Conservation (phyloP, 495 filamentous ascomycete species). For the Penicillium dipodomyicola region DNA sequence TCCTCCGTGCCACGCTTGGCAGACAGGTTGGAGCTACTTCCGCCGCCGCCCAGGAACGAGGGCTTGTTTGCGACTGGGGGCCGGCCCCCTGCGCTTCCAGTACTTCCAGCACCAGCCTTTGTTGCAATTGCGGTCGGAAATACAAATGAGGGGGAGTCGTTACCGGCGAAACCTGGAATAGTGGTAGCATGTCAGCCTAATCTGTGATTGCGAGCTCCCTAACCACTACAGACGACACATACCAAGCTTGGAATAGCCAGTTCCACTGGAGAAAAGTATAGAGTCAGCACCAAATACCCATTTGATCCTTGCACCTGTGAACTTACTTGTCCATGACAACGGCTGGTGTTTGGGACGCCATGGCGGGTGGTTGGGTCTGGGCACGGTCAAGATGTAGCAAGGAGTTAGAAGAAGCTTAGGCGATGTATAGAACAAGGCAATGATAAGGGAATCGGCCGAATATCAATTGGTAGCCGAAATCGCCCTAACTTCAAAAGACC, state of each 20-base stretch:
- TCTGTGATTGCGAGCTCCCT: constrained; percentile 22
- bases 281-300: constrained; percentile 23
- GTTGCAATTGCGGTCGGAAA: constrained; percentile 98
- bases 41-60: constrained; percentile 88
- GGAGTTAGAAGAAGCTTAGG: neutral
- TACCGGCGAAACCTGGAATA: constrained; percentile 89
- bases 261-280: constrained; percentile 65
- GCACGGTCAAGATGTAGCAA: neutral
- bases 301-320: constrained; percentile 3
- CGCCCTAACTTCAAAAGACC: constrained; percentile 5
- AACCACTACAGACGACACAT: constrained; percentile 24
- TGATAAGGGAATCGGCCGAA: constrained; percentile 1
- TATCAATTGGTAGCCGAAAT: constrained; percentile 12
- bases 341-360: constrained; percentile 98
- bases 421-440: constrained; percentile 5
- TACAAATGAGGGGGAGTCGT: constrained; percentile 98
- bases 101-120: constrained; percentile 70
- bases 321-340: constrained; percentile 99
- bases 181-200: constrained; percentile 29
- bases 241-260: constrained; percentile 98
- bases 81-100: constrained; percentile 74
- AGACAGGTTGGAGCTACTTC: constrained; percentile 74
- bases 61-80: constrained; percentile 92
- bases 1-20: constrained; percentile 96
- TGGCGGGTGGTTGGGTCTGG: constrained; percentile 42